Evolutionary conservation across 345 rosid species (phyloP).

Genomic region (Hibiscus tridactylites): DNA sequence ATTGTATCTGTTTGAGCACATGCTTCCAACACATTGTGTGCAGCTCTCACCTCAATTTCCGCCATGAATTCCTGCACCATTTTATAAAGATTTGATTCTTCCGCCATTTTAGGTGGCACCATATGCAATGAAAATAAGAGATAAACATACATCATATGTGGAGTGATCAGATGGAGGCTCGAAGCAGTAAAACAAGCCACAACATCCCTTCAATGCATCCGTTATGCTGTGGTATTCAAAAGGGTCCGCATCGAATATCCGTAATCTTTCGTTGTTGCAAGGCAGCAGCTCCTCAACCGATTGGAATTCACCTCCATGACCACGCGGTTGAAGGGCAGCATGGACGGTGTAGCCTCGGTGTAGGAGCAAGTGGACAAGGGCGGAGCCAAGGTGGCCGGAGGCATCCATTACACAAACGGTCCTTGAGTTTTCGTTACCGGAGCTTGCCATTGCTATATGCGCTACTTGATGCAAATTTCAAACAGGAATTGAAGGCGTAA

Average conservation of each 20-base stretch:
- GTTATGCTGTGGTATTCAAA: slow-evolving; percentile 53
- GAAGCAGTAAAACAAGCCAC: slow-evolving; percentile 44
- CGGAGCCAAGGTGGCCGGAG: slow-evolving; percentile 38
- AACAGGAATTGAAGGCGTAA: neutral
- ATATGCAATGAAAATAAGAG: neutral
- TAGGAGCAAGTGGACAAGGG: slow-evolving; percentile 36
- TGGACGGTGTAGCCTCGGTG: slow-evolving; percentile 46
- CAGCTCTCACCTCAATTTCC: slow-evolving; percentile 57
- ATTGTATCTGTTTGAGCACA: slow-evolving; percentile 53
- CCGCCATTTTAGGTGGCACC: neutral
- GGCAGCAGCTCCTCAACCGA: slow-evolving; percentile 8
- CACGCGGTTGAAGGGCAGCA: slow-evolving; percentile 40
- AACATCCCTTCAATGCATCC: slow-evolving; percentile 46
- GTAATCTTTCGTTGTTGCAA: slow-evolving; percentile 26
- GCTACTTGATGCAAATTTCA: neutral
- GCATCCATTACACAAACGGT: slow-evolving; percentile 59
- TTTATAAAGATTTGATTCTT: too few species aligned
- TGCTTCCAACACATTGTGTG: slow-evolving; percentile 63
- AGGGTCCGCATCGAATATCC: slow-evolving; percentile 35
- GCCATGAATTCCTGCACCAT: slow-evolving; percentile 44
- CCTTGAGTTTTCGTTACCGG: slow-evolving; percentile 6
- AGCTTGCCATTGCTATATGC: neutral
- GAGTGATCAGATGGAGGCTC: slow-evolving; percentile 43
- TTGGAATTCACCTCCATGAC: slow-evolving; percentile 18
- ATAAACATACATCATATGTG: slow-evolving; percentile 33